Percentiles rank a stretch among this genome's conserved stretches.
Evolutionary conservation across 2,329 filamentous ascomycete species (phyloP).

Genomic region (Phyllachora maydis): DNA sequence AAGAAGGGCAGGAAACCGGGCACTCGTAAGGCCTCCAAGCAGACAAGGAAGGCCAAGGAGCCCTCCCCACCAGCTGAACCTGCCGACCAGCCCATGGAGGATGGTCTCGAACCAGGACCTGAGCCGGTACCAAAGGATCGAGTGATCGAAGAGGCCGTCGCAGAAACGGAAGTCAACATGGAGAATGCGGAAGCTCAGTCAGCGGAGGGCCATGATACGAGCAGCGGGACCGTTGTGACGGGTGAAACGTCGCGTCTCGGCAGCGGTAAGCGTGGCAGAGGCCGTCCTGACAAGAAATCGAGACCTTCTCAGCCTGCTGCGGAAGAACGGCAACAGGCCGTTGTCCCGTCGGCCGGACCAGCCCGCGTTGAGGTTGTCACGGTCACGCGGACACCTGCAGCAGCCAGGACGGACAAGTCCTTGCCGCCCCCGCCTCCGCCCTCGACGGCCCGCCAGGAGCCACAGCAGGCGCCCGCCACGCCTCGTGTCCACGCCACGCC

Average conservation of each 20-base stretch:
- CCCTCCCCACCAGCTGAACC: constrained; percentile 7
- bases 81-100: constrained; percentile 4
- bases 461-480: constrained; percentile 16
- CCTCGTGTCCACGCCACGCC: constrained; percentile 19
- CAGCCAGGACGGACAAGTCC: constrained; percentile 7
- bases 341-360: background rate
- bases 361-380: constrained; percentile 2
- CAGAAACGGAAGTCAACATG: too few relatives aligned
- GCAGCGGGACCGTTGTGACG: constrained; percentile 7
- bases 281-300: constrained; percentile 13
- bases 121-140: constrained; percentile 1
- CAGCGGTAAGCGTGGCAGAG: constrained; percentile 10
- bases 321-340: constrained; percentile 1
- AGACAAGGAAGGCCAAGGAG: constrained; percentile 23
- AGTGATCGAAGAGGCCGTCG: too few relatives aligned
- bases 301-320: constrained; percentile 3
- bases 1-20: constrained; percentile 33
- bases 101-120: constrained; percentile 1
- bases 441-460: too few relatives aligned
- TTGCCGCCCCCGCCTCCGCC: constrained; percentile 10
- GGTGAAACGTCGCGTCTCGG: constrained; percentile 3
- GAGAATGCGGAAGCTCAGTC: constrained; percentile 3
- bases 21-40: constrained; percentile 29
- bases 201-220: constrained; percentile 7
- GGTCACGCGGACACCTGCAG: too few relatives aligned